Evolutionary conservation across 805 yeast genomes (phyloP), one percentile per base, ranked within the genome.

Genomic region (Vanderwaltozyma polyspora): DNA sequence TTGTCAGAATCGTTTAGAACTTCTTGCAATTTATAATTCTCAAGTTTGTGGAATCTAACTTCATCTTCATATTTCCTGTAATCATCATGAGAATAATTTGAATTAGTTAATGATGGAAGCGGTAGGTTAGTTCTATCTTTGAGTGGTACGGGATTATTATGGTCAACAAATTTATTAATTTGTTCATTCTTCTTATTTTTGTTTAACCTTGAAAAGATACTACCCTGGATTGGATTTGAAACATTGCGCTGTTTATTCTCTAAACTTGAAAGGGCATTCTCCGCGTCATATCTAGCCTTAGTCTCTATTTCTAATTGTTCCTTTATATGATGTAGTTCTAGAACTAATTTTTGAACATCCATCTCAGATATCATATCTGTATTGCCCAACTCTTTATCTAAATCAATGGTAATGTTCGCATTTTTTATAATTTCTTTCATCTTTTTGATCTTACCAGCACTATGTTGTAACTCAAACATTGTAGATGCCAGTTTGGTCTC

Each of bases 401-500:
- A 14, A 29, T 53, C 46, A 34, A 49, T 44, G 33, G 49, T 49
- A 13, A 48, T 34, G n/a, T 49, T 46, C 26, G 57, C 34, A 18
- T 46, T 32, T 16, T 35, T 34, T 6, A 60, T 33, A 19, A 56
- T 38, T 38, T 54, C 42, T 31, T 52, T 56, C 19, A 67, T 33
- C 28, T 60, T 65, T 22, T 60, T 59, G 4, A 72, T 34, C 29
- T 65, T 66, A 10, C 68, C 66, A 29, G 57, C 63, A 40, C 65
- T 48, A 33, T 59, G 70, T 46, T 70, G 74, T 39, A 67, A 71
- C 35, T 74, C 79, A 41, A 72, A 71, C 6, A 76, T 65, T 32
- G 75, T 78, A n/a, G 78, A 66, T 2, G 79, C 77, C n/a, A 76
- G 51, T 44, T 82, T 66, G 2, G 77, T 70, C 43, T 77, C 79